Percentiles rank a stretch among this genome's conserved stretches.
These are phyloP conservation scores for Thielaviopsis populi DNA, from an alignment of 2,329 filamentous ascomycete species.

Conservation along the genomic window DNA sequence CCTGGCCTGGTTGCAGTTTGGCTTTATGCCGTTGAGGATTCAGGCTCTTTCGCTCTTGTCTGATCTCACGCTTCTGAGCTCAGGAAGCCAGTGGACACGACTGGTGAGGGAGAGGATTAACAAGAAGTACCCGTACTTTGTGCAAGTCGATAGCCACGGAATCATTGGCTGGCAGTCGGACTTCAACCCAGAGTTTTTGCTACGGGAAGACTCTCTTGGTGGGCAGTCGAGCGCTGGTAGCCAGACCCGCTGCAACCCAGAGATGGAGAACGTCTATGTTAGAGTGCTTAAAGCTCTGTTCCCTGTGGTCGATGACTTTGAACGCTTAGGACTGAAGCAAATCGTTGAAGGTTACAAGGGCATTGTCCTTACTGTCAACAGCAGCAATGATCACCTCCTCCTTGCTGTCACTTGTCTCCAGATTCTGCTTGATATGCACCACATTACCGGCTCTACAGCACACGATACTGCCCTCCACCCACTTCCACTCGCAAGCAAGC, in stretches of 20 bases:
- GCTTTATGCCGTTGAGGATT: conserved; percentile 5
- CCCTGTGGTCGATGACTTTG: not conserved
- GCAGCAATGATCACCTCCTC: not conserved
- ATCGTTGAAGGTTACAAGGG: not conserved
- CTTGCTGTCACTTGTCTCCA: not conserved
- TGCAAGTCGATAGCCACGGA: not conserved
- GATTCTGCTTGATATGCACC: not conserved
- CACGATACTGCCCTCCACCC: not conserved
- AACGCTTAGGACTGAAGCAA: not conserved
- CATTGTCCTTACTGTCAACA: not conserved
- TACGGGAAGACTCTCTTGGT: not conserved
- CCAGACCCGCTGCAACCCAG: not conserved
- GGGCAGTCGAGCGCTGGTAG: not conserved
- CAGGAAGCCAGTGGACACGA: not conserved
- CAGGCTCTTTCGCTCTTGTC: conserved; percentile 4
- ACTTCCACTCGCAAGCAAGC: not conserved
- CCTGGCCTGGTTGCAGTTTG: not conserved
- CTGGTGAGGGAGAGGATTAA: conserved; percentile 2
- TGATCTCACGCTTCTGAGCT: not conserved
- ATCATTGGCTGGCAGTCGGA: conserved; percentile 1
- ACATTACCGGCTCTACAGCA: not conserved
- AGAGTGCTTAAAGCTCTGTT: not conserved
- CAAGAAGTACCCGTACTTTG: conserved; percentile 1
- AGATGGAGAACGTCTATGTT: not conserved
- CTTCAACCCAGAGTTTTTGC: not conserved